A percentile compares a stretch with the other conserved stretches of the same genome.
Evolutionary conservation across 208 protist species (phyloP).

Genomic region (Crithidia bombi): DNA sequence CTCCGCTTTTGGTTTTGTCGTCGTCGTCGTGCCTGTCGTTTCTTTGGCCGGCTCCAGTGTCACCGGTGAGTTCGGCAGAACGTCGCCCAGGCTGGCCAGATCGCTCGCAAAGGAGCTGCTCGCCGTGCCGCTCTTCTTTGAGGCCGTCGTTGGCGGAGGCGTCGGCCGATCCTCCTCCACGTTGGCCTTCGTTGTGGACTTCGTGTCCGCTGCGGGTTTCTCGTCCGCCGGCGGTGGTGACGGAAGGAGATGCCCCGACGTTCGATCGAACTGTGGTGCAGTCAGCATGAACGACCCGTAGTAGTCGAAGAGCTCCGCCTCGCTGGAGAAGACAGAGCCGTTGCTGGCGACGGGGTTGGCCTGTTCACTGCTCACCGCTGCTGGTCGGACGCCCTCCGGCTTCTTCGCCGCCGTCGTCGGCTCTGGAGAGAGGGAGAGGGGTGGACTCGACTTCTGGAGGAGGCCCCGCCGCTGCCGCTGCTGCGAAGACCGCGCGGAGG

Average conservation of each 20-base stretch:
- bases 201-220: background rate
- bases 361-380: background rate
- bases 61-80: background rate
- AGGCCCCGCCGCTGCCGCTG: background rate
- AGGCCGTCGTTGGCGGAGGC: background rate
- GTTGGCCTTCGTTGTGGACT: background rate
- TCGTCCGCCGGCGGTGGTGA: background rate
- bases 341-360: background rate
- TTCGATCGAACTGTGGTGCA: slow-evolving; percentile 11
- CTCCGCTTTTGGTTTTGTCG: background rate
- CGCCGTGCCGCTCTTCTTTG: background rate
- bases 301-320: slow-evolving; percentile 18
- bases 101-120: background rate
- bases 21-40: background rate
- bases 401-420: background rate
- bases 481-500: background rate
- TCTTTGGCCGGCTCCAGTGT: background rate
- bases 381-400: background rate
- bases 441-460: background rate
- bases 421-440: slow-evolving; percentile 13
- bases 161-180: background rate
- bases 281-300: slow-evolving; percentile 22
- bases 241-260: background rate
- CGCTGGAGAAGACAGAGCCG: slow-evolving; percentile 12
- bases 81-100: background rate